Conservation (phyloP, 805 yeast species). For the Pichia occidentalis region DNA sequence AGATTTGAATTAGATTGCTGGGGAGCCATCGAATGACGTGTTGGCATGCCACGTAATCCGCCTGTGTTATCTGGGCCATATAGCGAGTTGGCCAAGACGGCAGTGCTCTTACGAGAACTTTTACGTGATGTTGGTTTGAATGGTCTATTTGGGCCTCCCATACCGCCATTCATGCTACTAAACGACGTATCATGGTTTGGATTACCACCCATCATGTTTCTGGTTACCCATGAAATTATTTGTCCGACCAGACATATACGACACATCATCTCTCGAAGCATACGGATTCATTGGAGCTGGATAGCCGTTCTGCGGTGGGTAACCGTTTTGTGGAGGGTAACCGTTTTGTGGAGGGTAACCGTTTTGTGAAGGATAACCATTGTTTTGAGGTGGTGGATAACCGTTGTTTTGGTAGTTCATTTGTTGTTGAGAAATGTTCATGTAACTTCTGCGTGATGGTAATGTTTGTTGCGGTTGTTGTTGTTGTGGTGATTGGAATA, state of each 20-base stretch:
- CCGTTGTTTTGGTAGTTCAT: slow-evolving; percentile 1
- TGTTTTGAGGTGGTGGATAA: background rate
- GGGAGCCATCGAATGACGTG: slow-evolving; percentile 29
- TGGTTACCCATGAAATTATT: slow-evolving; percentile 2
- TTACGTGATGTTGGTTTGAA: slow-evolving; percentile 40
- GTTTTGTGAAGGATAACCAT: slow-evolving; percentile 2
- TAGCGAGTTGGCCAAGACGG: slow-evolving; percentile 24
- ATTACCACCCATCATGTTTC: slow-evolving; percentile 2
- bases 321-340: slow-evolving; percentile 17
- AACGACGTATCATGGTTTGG: slow-evolving; percentile 13
- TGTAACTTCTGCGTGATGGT: slow-evolving; percentile 10
- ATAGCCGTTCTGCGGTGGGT: slow-evolving; percentile 11
- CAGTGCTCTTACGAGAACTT: slow-evolving; percentile 33
- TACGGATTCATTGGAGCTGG: slow-evolving; percentile 8
- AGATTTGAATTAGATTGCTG: slow-evolving; percentile 4
- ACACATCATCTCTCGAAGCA: slow-evolving; percentile 20
- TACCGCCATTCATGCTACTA: slow-evolving; percentile 8
- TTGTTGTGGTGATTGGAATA: slow-evolving; percentile 19
- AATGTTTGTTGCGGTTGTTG: slow-evolving; percentile 11
- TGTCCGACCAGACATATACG: slow-evolving; percentile 18
- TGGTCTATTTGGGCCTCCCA: slow-evolving; percentile 17
- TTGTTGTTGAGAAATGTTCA: background rate
- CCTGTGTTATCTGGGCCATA: slow-evolving; percentile 17
- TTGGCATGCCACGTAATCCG: slow-evolving; percentile 26
- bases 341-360: slow-evolving; percentile 20